Evolutionary conservation across 306 rosid genomes (phyloP), one percentile per base, ranked within the genome.

Genomic region (Cucumis sativus): DNA sequence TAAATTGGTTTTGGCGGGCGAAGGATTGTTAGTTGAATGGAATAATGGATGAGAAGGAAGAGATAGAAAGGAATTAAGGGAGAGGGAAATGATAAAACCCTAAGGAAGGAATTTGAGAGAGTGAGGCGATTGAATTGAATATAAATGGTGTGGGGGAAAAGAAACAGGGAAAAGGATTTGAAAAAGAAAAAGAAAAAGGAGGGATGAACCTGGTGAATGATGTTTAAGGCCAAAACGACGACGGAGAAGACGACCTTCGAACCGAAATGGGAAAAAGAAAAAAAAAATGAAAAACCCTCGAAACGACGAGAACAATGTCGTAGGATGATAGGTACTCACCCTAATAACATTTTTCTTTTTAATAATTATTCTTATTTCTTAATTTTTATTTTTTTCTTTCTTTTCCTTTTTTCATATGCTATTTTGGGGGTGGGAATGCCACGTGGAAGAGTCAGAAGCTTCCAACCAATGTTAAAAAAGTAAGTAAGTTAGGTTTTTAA

Each of bases 231-330:
- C 77, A 79, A 79, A 79, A 79, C 82, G 82, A 79, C 82, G 82
- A 37, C 82, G 82, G 82, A 55, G 59, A 55, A 79, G 78, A 79
- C 78, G 82, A 79, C 57, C 78, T 55, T 73, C 65, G 60, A 23
- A 65, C 25, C 68, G 49, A 74, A 74, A 67, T 35, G 15, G 23
- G 28, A 35, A 72, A 72, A 71, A 4, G 14, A 4, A 23, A 45
- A 55, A 77, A 21, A 47, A 47, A 52, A 14, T 6, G 41, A 39
- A 39, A 39, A 39, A 40, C 65, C 60, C 75, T 54, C 37, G 79
- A 80, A 74, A 75, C 83, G 79, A 80, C 82, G 82, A 79, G 13
- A 20, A 41, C 70, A 40, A 67, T 56, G 82, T 79, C 78, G 82
- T 79, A 79, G 82, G 54, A n/a, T 23, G 62, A 14, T 6, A 25